Evolutionary conservation across 1,284 basidiomycete species (phyloP).

Genomic region (Malassezia equina): DNA sequence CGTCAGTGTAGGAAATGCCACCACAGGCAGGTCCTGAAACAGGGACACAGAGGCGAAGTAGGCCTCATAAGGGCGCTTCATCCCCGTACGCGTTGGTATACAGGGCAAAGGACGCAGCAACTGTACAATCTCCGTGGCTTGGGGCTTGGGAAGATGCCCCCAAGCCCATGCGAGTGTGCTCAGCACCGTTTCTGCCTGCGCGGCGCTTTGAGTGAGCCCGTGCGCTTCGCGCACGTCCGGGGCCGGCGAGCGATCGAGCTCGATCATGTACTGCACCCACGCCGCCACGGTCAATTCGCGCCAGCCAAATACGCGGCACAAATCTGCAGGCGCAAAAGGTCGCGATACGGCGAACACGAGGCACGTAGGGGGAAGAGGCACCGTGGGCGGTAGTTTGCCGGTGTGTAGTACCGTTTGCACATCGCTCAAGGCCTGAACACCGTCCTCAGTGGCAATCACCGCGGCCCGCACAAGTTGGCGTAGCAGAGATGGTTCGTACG

Average conservation of each 20-base stretch:
- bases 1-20: conserved; percentile 59
- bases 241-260: conserved; percentile 50
- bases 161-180: conserved; percentile 64
- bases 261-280: conserved; percentile 64
- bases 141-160: conserved; percentile 58
- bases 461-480: conserved; percentile 38
- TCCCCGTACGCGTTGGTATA: conserved; percentile 72
- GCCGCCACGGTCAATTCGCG: conserved; percentile 64
- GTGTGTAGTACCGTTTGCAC: conserved; percentile 67
- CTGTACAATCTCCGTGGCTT: conserved; percentile 56
- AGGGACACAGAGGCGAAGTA: conserved; percentile 82
- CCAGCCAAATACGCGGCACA: conserved; percentile 56
- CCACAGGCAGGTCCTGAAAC: conserved; percentile 70
- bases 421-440: conserved; percentile 53
- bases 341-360: conserved; percentile 61
- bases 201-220: conserved; percentile 54
- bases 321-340: conserved; percentile 52
- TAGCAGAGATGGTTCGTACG: conserved; percentile 38
- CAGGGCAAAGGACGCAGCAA: conserved; percentile 61
- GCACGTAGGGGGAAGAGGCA: conserved; percentile 68
- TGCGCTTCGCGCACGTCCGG: background rate
- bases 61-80: conserved; percentile 63
- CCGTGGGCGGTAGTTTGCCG: conserved; percentile 66
- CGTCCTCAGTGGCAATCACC: conserved; percentile 24
- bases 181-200: conserved; percentile 76